Evolutionary conservation across 2,329 filamentous ascomycete species (phyloP).

Genomic region (Penicillium sp.): DNA sequence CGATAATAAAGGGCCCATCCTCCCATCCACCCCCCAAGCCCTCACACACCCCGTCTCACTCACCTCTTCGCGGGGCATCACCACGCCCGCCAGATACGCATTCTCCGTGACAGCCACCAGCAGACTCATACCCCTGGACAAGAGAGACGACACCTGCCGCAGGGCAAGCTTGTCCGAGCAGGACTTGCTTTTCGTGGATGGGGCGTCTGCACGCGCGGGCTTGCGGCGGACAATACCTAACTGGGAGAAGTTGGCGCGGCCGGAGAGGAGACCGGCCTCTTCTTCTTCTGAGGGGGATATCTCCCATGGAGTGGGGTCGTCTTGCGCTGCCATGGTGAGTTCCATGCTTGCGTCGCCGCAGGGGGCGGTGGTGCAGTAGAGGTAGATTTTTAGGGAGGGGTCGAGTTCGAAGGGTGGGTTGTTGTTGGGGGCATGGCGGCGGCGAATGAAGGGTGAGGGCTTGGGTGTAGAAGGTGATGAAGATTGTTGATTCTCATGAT

Average conservation of each 20-base stretch:
- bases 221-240: constrained; percentile 77
- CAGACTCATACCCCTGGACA: constrained; percentile 57
- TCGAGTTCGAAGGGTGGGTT: too few relatives aligned
- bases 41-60: too few relatives aligned
- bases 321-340: constrained; percentile 73
- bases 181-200: constrained; percentile 76
- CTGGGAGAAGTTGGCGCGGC: constrained; percentile 71
- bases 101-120: constrained; percentile 57
- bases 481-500: too few relatives aligned
- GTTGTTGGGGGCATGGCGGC: too few relatives aligned
- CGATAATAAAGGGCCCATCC: too few relatives aligned
- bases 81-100: constrained; percentile 60
- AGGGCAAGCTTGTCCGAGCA: constrained; percentile 89
- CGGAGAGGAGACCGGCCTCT: constrained; percentile 35
- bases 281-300: constrained; percentile 14
- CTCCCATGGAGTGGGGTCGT: constrained; percentile 71
- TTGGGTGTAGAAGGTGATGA: too few relatives aligned
- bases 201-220: constrained; percentile 73
- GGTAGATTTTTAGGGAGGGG: constrained; percentile 56
- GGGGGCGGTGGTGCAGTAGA: constrained; percentile 94
- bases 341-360: constrained; percentile 99
- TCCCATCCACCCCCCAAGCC: too few relatives aligned
- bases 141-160: constrained; percentile 68
- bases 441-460: too few relatives aligned
- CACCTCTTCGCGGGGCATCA: too few relatives aligned